Evolutionary conservation across 257 asterid species (phyloP).

Genomic region (Plantago ovata): DNA sequence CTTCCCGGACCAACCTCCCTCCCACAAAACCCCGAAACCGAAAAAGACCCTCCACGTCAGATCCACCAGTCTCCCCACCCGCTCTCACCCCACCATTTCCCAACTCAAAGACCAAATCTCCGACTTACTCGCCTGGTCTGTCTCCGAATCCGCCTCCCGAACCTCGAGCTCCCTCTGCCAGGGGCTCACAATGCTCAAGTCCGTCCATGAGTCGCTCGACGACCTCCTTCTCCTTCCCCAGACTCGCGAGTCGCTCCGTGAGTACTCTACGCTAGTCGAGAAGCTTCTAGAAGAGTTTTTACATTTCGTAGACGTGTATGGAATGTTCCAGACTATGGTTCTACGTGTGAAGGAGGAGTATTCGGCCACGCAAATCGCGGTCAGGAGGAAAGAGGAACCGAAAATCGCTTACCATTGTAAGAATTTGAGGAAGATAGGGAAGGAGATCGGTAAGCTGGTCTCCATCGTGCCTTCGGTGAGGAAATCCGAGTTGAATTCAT

Average conservation of each 20-base stretch:
- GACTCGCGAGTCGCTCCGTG: constrained; percentile 53
- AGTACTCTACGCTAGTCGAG: constrained; percentile 36
- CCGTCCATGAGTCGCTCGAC: constrained; percentile 69
- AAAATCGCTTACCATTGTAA: constrained; percentile 32
- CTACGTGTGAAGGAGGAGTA: constrained; percentile 57
- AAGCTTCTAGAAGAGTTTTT: constrained; percentile 72
- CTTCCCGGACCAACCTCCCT: constrained; percentile 53
- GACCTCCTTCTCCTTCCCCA: constrained; percentile 82
- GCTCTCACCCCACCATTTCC: constrained; percentile 65
- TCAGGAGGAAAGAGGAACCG: constrained; percentile 46
- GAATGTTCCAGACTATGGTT: constrained; percentile 58
- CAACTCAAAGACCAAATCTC: constrained; percentile 54
- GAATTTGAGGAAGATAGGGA: constrained; percentile 39
- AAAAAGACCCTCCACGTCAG: constrained; percentile 54
- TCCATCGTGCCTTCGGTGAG: constrained; percentile 24
- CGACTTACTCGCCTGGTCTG: constrained; percentile 41
- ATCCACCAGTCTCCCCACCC: constrained; percentile 80
- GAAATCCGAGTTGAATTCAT: no score
- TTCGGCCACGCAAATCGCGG: constrained; percentile 50
- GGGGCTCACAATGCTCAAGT: constrained; percentile 49
- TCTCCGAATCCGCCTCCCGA: constrained; percentile 20
- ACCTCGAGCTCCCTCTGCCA: constrained; percentile 53
- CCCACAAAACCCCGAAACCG: constrained; percentile 27
- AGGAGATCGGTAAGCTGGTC: constrained; percentile 50
- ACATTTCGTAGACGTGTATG: constrained; percentile 62